These are phyloP conservation scores for Paramecium tetraurelia DNA, from an alignment of 73 alveolate genomes.

Conservation along the genomic window DNA sequence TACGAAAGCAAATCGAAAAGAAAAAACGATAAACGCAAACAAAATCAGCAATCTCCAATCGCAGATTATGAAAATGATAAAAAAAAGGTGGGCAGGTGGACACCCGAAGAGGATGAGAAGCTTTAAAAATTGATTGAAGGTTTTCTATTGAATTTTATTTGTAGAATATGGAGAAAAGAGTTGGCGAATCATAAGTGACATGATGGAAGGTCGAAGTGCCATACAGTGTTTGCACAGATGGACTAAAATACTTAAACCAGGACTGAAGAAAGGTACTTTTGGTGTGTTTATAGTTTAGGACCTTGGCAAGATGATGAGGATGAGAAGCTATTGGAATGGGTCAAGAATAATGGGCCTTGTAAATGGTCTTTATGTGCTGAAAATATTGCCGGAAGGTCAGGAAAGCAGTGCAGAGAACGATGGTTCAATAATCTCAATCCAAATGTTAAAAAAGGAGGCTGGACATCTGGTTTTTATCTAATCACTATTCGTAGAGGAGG, in stretches of 20 bases:
- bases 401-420: conserved; percentile 96
- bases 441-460: conserved; percentile 84
- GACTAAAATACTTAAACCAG: conserved; percentile 84
- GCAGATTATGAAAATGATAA: conserved; percentile 30
- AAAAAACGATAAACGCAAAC: conserved; percentile 18
- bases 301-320: conserved; percentile 88
- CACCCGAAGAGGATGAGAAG: conserved; percentile 40
- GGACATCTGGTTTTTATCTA: conserved; percentile 65
- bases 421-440: conserved; percentile 96
- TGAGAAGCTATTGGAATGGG: conserved; percentile 72
- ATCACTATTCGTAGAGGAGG: conserved; percentile 50
- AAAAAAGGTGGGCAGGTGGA: conserved; percentile 54
- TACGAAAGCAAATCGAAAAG: conserved; percentile 14
- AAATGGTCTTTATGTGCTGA: conserved; percentile 79
- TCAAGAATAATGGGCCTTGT: conserved; percentile 72
- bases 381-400: conserved; percentile 78
- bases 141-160: neutral
- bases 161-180: conserved; percentile 71
- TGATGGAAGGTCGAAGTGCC: conserved; percentile 79
- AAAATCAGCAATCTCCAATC: neutral
- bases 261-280: conserved; percentile 77
- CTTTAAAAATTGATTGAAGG: conserved; percentile 39
- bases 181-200: conserved; percentile 72
- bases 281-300: neutral
- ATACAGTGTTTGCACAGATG: conserved; percentile 87